A percentile compares a stretch with the other conserved stretches of the same genome.
Conservation (phyloP, 83 land plant genomes). For the Thuja plicata region DNA sequence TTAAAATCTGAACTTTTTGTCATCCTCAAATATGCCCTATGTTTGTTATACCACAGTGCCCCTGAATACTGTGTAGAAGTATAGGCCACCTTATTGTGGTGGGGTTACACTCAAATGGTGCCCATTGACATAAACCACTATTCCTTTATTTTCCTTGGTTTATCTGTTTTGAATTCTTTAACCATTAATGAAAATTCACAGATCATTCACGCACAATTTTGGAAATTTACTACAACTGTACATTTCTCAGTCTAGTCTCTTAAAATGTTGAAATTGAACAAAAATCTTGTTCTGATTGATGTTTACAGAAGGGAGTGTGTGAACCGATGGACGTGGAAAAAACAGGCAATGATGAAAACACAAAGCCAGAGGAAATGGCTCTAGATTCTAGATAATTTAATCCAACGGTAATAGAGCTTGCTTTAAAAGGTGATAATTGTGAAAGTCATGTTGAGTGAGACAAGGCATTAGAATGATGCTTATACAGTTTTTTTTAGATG, state of each 20-base stretch:
- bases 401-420: not conserved
- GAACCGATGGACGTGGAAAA: slow-evolving; percentile 16
- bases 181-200: not conserved
- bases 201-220: not conserved
- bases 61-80: not conserved
- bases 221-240: not conserved
- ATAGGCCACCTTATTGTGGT: not conserved
- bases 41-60: not conserved
- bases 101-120: not conserved
- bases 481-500: too few species aligned
- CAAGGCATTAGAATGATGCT: not conserved
- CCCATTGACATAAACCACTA: not conserved
- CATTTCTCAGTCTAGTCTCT: not conserved
- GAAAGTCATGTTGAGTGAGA: not conserved
- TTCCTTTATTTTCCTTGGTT: not conserved
- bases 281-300: not conserved
- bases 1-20: not conserved
- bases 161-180: not conserved
- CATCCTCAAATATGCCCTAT: not conserved
- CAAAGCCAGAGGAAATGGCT: slow-evolving; percentile 12
- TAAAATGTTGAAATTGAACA: not conserved
- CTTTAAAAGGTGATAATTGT: not conserved
- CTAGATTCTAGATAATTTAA: slow-evolving; percentile 4
- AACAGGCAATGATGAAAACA: not conserved
- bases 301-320: slow-evolving; percentile 11